phyloP scores from a whole-genome alignment of 2,329 filamentous ascomycete genomes.

The Raffaelea ambrosiae region DNA sequence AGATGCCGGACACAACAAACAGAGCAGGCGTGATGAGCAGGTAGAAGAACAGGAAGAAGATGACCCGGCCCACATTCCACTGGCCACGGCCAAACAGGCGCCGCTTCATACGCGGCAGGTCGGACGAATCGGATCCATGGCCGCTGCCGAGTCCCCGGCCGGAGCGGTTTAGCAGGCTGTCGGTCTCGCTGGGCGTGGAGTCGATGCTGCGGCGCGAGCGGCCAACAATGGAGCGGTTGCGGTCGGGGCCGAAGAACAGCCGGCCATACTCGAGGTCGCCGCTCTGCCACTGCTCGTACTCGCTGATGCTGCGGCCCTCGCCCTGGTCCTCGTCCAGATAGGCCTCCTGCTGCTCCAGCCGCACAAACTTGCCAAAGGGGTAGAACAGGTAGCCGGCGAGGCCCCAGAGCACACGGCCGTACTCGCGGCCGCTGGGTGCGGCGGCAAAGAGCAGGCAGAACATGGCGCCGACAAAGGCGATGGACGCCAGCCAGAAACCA shows the following conservation, averaged over 20 bases:
- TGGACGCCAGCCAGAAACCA: conserved; percentile 87
- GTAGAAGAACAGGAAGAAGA: conserved; percentile 97
- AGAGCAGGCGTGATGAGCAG: conserved; percentile 80
- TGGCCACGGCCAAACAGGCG: conserved; percentile 89
- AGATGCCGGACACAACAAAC: conserved; percentile 76
- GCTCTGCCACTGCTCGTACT: conserved; percentile 98
- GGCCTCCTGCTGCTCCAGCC: conserved; percentile 84
- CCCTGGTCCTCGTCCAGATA: conserved; percentile 93
- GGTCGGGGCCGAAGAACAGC: conserved; percentile 85
- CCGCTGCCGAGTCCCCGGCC: conserved; percentile 1
- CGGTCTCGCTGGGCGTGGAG: conserved; percentile 73
- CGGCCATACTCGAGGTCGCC: conserved; percentile 93
- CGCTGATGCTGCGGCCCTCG: conserved; percentile 92
- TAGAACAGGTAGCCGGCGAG: conserved; percentile 85
- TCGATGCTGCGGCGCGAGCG: conserved; percentile 83
- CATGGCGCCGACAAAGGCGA: conserved; percentile 65
- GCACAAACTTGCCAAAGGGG: conserved; percentile 93
- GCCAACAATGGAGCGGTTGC: conserved; percentile 72
- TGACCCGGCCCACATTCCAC: conserved; percentile 89
- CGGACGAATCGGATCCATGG: no score
- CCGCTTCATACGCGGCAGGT: conserved; percentile 53
- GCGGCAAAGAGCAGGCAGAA: conserved; percentile 75
- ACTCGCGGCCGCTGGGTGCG: conserved; percentile 71
- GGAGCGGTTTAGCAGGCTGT: conserved; percentile 67
- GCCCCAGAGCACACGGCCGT: conserved; percentile 77